Evolutionary conservation across 1,139 yeast species (phyloP).

Genomic region (Saccharomyces hybrid): DNA sequence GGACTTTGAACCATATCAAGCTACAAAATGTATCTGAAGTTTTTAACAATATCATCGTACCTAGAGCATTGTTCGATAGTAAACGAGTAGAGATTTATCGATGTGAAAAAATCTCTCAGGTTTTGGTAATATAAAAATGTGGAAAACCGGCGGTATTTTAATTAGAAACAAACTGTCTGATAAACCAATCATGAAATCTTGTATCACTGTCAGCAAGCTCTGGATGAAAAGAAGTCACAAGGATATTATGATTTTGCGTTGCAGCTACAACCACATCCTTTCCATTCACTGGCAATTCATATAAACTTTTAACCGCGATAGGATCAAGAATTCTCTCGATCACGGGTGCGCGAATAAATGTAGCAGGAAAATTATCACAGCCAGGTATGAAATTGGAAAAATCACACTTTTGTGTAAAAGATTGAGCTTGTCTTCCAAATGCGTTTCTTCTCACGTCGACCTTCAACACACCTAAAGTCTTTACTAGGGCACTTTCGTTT

Average conservation of each 20-base stretch:
- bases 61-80: constrained; percentile 16
- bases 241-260: constrained; percentile 48
- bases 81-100: constrained; percentile 11
- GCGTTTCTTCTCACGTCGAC: constrained; percentile 65
- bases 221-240: constrained; percentile 81
- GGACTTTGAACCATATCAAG: constrained; percentile 14
- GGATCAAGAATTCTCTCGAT: constrained; percentile 39
- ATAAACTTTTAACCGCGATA: constrained; percentile 39
- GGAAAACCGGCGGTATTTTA: background rate
- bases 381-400: constrained; percentile 40
- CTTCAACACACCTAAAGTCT: constrained; percentile 57
- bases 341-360: constrained; percentile 76
- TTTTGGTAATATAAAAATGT: constrained; percentile 3
- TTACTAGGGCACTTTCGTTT: constrained; percentile 53
- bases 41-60: constrained; percentile 13
- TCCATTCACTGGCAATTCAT: constrained; percentile 32
- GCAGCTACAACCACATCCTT: constrained; percentile 55
- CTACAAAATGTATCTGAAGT: constrained; percentile 11
- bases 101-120: constrained; percentile 6
- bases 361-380: constrained; percentile 44
- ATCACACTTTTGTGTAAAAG: constrained; percentile 48
- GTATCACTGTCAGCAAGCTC: constrained; percentile 51
- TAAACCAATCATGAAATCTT: constrained; percentile 67
- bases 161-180: constrained; percentile 43
- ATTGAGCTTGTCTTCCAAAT: constrained; percentile 71